phyloP scores from a whole-genome alignment of 345 rosid genomes.

The Pelargonium nanum region DNA sequence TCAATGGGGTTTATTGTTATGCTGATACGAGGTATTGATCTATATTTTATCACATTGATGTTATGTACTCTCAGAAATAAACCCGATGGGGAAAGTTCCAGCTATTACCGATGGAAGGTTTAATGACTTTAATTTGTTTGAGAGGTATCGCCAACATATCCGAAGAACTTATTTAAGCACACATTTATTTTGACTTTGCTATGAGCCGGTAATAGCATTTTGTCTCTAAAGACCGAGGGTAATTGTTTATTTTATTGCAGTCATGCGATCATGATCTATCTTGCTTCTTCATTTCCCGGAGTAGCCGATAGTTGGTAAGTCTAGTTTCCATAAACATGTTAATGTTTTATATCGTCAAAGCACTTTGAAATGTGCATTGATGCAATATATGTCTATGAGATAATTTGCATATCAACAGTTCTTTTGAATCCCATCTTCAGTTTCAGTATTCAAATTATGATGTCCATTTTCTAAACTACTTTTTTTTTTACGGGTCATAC shows the following conservation, averaged over 20 bases:
- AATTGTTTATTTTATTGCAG: conserved; percentile 33
- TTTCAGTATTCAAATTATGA: too few species aligned
- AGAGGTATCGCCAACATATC: conserved; percentile 86
- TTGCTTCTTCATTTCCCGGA: conserved; percentile 66
- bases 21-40: not conserved
- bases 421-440: too few species aligned
- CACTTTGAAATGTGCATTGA: too few species aligned
- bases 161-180: not conserved
- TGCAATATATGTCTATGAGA: too few species aligned
- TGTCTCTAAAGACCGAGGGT: not conserved
- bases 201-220: not conserved
- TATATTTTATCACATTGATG: conserved; percentile 2
- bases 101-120: conserved; percentile 70
- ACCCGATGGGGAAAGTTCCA: conserved; percentile 62
- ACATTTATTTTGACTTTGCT: not conserved
- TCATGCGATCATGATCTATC: conserved; percentile 75
- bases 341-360: not conserved
- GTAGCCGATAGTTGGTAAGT: conserved; percentile 77
- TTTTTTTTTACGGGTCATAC: conserved; percentile 6
- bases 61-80: conserved; percentile 39
- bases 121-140: conserved; percentile 69
- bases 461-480: too few species aligned
- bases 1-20: not conserved
- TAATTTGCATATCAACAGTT: not conserved
- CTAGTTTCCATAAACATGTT: not conserved